Evolutionary conservation across 371 early-diverging fungal species (phyloP).

Genomic region (Coemansia sp.): DNA sequence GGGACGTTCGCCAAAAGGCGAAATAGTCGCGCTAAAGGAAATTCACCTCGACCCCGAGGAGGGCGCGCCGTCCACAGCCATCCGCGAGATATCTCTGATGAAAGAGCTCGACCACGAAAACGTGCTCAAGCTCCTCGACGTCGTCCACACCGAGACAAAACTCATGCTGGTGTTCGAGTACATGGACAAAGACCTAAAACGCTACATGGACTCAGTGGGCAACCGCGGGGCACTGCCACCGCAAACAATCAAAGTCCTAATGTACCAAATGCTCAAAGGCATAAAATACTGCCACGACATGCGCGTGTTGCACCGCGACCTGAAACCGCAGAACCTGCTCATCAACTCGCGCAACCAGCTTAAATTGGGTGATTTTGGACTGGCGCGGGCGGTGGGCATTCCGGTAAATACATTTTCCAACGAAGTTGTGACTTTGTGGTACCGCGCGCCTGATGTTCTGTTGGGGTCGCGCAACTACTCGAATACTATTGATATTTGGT

Average conservation of each 20-base stretch:
- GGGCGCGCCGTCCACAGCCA: slow-evolving; percentile 94
- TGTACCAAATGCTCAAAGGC: slow-evolving; percentile 86
- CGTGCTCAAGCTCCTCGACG: slow-evolving; percentile 92
- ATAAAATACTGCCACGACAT: slow-evolving; percentile 94
- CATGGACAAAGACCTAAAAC: slow-evolving; percentile 97
- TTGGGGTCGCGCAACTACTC: slow-evolving; percentile 94
- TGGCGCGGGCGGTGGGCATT: slow-evolving; percentile 95
- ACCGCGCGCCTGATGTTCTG: slow-evolving; percentile 96
- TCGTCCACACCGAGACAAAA: slow-evolving; percentile 97
- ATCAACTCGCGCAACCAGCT: slow-evolving; percentile 85
- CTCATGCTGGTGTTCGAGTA: slow-evolving; percentile 98
- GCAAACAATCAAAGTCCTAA: slow-evolving; percentile 70
- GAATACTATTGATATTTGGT: slow-evolving; percentile 99
- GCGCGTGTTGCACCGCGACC: slow-evolving; percentile 94
- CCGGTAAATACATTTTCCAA: slow-evolving; percentile 96
- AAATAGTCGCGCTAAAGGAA: slow-evolving; percentile 97
- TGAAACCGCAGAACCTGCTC: slow-evolving; percentile 95
- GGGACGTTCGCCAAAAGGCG: slow-evolving; percentile 84
- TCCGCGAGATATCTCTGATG: slow-evolving; percentile 94
- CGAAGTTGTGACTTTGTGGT: slow-evolving; percentile 98
- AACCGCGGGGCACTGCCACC: slow-evolving; percentile 68
- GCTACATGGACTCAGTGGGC: slow-evolving; percentile 83
- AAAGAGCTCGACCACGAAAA: slow-evolving; percentile 90
- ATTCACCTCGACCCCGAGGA: slow-evolving; percentile 91
- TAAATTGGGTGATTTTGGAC: slow-evolving; percentile 93